Conservation (phyloP, 306 rosid genomes). For the Heteromeles arbutifolia region DNA sequence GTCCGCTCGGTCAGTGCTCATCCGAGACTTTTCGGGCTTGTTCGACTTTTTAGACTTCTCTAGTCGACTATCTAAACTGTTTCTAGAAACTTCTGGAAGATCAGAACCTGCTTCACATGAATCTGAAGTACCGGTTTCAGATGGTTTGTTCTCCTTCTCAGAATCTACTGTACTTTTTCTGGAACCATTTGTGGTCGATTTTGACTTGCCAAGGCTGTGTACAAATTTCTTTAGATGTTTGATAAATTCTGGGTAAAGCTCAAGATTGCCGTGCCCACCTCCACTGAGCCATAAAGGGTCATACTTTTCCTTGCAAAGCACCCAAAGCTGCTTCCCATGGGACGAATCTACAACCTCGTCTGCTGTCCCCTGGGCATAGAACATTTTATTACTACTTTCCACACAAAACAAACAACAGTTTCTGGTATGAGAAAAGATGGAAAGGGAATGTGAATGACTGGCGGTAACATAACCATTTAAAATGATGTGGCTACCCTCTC, state of each 20-base stretch:
- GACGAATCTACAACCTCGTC: conserved; percentile 91
- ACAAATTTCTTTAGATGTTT: conserved; percentile 93
- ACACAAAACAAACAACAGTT: neutral
- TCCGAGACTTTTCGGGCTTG: conserved; percentile 83
- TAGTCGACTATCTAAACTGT: conserved; percentile 97
- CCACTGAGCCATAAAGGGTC: conserved; percentile 94
- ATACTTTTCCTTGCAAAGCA: conserved; percentile 71
- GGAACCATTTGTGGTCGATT: conserved; percentile 51
- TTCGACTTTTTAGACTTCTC: conserved; percentile 71
- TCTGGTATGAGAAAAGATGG: neutral
- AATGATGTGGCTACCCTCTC: neutral
- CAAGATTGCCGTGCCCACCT: conserved; percentile 91
- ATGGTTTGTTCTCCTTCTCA: conserved; percentile 40
- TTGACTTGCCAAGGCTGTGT: conserved; percentile 70
- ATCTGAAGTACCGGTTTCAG: conserved; percentile 56
- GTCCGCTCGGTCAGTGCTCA: conserved; percentile 93
- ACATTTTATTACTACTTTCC: neutral
- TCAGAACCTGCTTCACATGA: conserved; percentile 43
- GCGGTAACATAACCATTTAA: neutral
- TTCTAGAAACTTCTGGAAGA: conserved; percentile 81
- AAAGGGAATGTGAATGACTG: neutral
- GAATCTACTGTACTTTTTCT: conserved; percentile 37
- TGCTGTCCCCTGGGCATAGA: conserved; percentile 64
- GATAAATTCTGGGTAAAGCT: conserved; percentile 86
- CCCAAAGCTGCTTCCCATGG: conserved; percentile 94